A percentile compares a stretch with the other conserved stretches of the same genome.
These are phyloP conservation scores for Coemansia sp. DNA, from an alignment of 192 early-diverging fungal genomes.

Conservation along the genomic window DNA sequence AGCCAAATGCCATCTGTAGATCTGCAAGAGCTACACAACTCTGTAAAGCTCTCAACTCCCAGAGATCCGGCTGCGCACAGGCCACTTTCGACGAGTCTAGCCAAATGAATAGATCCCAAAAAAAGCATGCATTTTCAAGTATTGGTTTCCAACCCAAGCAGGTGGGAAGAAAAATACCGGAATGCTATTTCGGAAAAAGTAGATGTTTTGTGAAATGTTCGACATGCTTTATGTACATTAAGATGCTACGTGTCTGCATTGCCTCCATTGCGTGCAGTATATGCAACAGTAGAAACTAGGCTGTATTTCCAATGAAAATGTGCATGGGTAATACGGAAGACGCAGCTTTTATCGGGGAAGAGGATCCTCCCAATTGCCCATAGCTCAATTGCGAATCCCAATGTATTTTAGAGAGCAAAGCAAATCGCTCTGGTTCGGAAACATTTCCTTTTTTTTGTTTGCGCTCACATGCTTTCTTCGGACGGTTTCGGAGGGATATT, in stretches of 20 bases:
- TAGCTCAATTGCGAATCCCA: neutral
- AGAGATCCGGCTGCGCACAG: slow-evolving; percentile 7
- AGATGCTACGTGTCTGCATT: neutral
- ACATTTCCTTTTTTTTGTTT: slow-evolving; percentile 4
- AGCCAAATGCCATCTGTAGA: too few species aligned
- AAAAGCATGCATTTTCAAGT: too few species aligned
- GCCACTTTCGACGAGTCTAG: slow-evolving; percentile 2
- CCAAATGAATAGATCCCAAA: neutral
- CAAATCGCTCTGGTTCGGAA: neutral
- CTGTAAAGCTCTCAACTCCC: too few species aligned
- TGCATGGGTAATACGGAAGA: too few species aligned
- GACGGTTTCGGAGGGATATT: slow-evolving; percentile 10
- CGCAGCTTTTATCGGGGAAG: too few species aligned
- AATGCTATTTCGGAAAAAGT: too few species aligned
- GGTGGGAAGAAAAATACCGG: too few species aligned
- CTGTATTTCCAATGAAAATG: neutral
- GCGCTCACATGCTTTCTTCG: slow-evolving; percentile 12
- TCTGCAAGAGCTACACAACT: too few species aligned
- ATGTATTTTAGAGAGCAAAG: neutral
- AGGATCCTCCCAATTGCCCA: too few species aligned
- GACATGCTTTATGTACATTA: too few species aligned
- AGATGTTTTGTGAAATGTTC: too few species aligned
- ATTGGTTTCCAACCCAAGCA: too few species aligned
- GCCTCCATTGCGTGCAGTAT: neutral
- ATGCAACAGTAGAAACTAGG: neutral